A percentile compares a stretch with the other conserved stretches of the same genome.
phyloP scores from a whole-genome alignment of 139 green algal genomes.

The Picochlorum sp. region DNA sequence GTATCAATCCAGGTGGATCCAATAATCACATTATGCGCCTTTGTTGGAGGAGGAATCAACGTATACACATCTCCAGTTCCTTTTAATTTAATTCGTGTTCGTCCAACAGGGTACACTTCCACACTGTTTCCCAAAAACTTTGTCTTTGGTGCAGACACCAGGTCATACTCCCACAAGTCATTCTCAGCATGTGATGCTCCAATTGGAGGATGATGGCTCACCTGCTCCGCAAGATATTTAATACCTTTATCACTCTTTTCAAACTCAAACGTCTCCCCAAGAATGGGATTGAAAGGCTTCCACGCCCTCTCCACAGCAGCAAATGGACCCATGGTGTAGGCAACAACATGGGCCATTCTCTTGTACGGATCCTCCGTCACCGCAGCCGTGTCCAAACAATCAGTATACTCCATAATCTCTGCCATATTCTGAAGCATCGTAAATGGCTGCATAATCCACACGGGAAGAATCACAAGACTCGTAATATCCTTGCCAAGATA shows the following conservation, averaged over 20 bases:
- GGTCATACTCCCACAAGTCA: conserved; percentile 80
- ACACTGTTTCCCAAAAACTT: conserved; percentile 97
- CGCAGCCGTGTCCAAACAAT: conserved; percentile 78
- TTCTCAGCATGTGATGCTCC: conserved; percentile 81
- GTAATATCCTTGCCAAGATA: conserved; percentile 88
- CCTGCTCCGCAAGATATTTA: conserved; percentile 88
- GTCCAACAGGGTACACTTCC: conserved; percentile 84
- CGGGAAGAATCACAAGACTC: conserved; percentile 83
- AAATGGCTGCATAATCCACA: conserved; percentile 98
- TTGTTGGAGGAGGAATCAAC: conserved; percentile 67
- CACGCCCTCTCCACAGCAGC: conserved; percentile 78
- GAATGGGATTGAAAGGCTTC: conserved; percentile 99
- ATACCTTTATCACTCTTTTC: conserved; percentile 44
- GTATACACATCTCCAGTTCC: conserved; percentile 68
- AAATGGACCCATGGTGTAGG: conserved; percentile 86
- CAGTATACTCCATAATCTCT: conserved; percentile 97
- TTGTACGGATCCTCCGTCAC: conserved; percentile 63
- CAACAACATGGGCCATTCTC: conserved; percentile 71
- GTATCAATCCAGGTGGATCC: conserved; percentile 90
- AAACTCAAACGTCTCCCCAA: conserved; percentile 96
- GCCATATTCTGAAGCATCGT: conserved; percentile 93
- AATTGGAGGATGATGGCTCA: conserved; percentile 85
- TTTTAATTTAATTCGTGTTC: conserved; percentile 78
- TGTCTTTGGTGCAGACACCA: conserved; percentile 87
- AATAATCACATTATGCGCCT: conserved; percentile 90